Evolutionary conservation across 1,139 yeast genomes (phyloP).

Genomic region (Yamadazyma membranifaciens): DNA sequence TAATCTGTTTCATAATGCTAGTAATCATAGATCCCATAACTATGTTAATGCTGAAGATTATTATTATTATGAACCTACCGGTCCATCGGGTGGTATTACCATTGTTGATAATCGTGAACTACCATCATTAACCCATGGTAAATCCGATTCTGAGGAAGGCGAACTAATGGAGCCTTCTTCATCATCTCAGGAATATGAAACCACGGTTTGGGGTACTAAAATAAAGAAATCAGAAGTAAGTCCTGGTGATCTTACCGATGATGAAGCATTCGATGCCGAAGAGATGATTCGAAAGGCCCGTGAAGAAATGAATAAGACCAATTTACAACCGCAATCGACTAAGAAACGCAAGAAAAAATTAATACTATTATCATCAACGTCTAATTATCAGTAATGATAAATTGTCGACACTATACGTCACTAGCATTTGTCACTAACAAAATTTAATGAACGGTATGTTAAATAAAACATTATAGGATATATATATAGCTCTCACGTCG

Average conservation of each 20-base stretch:
- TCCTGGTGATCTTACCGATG: conserved; percentile 23
- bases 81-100: conserved; percentile 30
- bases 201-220: conserved; percentile 63
- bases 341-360: conserved; percentile 38
- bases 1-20: conserved; percentile 24
- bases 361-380: conserved; percentile 21
- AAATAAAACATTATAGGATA: too few relatives aligned
- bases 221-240: conserved; percentile 41
- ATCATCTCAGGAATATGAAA: conserved; percentile 17
- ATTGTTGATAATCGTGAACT: conserved; percentile 30
- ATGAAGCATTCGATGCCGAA: conserved; percentile 45
- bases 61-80: conserved; percentile 16
- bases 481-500: neutral
- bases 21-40: conserved; percentile 9
- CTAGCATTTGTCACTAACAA: neutral
- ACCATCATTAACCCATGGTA: conserved; percentile 18
- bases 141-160: conserved; percentile 6
- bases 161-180: conserved; percentile 5
- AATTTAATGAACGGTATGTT: too few relatives aligned
- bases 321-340: conserved; percentile 20
- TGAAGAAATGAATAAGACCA: conserved; percentile 41
- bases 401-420: neutral
- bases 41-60: conserved; percentile 13
- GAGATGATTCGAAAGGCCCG: conserved; percentile 50
- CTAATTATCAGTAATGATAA: conserved; percentile 3